Conservation (phyloP, 2,329 filamentous ascomycete species). For the Drechslerella stenobrocha region DNA sequence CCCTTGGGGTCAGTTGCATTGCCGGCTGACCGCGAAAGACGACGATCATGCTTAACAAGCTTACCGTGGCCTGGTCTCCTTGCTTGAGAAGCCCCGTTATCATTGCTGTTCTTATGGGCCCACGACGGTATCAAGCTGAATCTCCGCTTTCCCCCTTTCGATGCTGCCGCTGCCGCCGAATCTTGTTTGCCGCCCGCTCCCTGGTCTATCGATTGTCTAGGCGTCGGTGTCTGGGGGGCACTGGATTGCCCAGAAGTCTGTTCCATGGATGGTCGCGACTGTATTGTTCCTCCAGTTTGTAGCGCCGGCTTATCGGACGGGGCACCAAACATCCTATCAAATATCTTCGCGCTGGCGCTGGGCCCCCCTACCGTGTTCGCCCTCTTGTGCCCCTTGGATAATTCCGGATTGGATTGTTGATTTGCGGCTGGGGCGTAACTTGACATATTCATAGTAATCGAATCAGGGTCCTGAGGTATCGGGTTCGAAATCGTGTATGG, state of each 20-base stretch:
- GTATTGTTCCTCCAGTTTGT: slow-evolving; percentile 20
- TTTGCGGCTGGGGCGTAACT: slow-evolving; percentile 61
- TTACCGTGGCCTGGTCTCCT: slow-evolving; percentile 49
- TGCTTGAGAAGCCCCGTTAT: slow-evolving; percentile 26
- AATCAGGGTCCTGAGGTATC: slow-evolving; percentile 62
- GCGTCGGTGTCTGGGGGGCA: slow-evolving; percentile 56
- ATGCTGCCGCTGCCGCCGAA: slow-evolving; percentile 38
- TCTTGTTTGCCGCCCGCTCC: slow-evolving; percentile 66
- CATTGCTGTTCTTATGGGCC: slow-evolving; percentile 30
- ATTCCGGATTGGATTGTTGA: slow-evolving; percentile 58
- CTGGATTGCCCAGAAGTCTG: slow-evolving; percentile 37
- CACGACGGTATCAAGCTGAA: slow-evolving; percentile 71
- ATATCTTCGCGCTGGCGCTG: slow-evolving; percentile 61
- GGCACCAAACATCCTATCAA: slow-evolving; percentile 61
- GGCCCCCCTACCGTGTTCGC: slow-evolving; percentile 70
- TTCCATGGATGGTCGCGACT: slow-evolving; percentile 56
- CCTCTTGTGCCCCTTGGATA: slow-evolving; percentile 70
- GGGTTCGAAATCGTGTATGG: slow-evolving; percentile 73
- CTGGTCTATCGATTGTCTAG: slow-evolving; percentile 71
- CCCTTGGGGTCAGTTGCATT: slow-evolving; percentile 46
- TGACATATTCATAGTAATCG: slow-evolving; percentile 64
- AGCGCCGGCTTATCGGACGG: slow-evolving; percentile 39
- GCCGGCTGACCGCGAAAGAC: slow-evolving; percentile 47
- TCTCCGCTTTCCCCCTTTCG: slow-evolving; percentile 55
- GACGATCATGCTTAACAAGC: slow-evolving; percentile 48